phyloP scores from a whole-genome alignment of 2,329 filamentous ascomycete species.

The Cladophialophora carrionii region DNA sequence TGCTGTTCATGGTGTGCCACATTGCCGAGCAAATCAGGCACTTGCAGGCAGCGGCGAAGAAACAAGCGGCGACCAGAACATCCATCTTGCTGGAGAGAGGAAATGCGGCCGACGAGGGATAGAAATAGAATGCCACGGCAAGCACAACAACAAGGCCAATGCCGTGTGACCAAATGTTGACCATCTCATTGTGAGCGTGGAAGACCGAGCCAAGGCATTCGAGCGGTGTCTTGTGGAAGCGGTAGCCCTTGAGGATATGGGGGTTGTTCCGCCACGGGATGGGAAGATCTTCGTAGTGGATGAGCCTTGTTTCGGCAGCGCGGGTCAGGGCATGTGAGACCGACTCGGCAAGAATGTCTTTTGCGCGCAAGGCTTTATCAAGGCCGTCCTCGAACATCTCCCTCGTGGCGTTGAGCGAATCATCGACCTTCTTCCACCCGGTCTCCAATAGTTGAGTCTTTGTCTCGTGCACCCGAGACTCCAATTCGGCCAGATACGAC shows the following conservation, averaged over 20 bases:
- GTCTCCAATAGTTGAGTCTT: constrained; percentile 79
- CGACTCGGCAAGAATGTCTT: constrained; percentile 78
- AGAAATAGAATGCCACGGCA: constrained; percentile 91
- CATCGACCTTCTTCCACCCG: constrained; percentile 78
- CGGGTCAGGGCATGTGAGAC: constrained; percentile 76
- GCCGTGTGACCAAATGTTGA: constrained; percentile 98
- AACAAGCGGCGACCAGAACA: constrained; percentile 85
- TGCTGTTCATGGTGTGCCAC: constrained; percentile 99
- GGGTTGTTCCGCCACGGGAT: constrained; percentile 93
- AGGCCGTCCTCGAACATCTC: constrained; percentile 80
- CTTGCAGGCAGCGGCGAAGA: constrained; percentile 95
- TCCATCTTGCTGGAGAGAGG: constrained; percentile 82
- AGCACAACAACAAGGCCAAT: constrained; percentile 88
- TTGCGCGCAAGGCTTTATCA: constrained; percentile 79
- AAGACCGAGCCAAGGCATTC: constrained; percentile 86
- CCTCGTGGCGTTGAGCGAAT: constrained; percentile 72
- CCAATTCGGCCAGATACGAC: constrained; percentile 80
- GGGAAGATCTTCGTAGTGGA: constrained; percentile 87
- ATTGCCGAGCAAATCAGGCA: constrained; percentile 92
- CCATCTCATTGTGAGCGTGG: constrained; percentile 82
- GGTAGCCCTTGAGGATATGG: constrained; percentile 88
- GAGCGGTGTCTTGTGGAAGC: constrained; percentile 87
- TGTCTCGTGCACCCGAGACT: constrained; percentile 76
- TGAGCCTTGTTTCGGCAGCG: constrained; percentile 78
- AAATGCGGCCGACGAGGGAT: constrained; percentile 86